Conservation (phyloP, 1,139 yeast species). For the Lodderomyces margitis region DNA sequence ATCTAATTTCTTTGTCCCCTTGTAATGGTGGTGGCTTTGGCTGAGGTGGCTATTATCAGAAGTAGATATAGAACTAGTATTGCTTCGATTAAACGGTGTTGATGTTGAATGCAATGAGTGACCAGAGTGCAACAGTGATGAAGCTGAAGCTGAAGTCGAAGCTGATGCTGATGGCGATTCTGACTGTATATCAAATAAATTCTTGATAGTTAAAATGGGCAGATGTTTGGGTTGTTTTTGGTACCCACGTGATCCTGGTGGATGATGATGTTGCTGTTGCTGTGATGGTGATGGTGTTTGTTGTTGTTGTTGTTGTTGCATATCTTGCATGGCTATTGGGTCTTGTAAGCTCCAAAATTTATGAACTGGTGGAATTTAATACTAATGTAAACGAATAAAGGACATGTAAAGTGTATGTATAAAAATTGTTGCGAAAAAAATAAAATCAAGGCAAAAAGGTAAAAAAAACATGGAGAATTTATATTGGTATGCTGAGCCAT, state of each 20-base stretch:
- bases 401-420: not conserved
- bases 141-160: constrained; percentile 7
- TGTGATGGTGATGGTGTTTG: not conserved
- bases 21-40: constrained; percentile 3
- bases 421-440: not conserved
- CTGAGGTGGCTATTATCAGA: constrained; percentile 4
- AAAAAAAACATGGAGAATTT: constrained; percentile 2
- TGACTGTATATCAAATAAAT: constrained; percentile 8
- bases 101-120: constrained; percentile 1
- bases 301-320: not conserved
- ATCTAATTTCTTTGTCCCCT: not conserved
- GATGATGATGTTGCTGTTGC: not conserved
- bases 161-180: constrained; percentile 5
- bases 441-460: not conserved
- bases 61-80: constrained; percentile 5
- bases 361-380: not conserved
- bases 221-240: constrained; percentile 4
- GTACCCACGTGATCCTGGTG: not conserved
- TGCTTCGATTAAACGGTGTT: constrained; percentile 4
- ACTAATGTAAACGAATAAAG: no score
- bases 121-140: constrained; percentile 4
- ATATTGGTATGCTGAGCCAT: constrained; percentile 3
- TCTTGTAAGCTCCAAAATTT: not conserved
- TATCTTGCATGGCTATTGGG: not conserved
- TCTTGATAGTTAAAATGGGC: constrained; percentile 8